These are phyloP conservation scores for Glycyrrhiza uralensis DNA, from an alignment of 306 rosid species.

Conservation along the genomic window DNA sequence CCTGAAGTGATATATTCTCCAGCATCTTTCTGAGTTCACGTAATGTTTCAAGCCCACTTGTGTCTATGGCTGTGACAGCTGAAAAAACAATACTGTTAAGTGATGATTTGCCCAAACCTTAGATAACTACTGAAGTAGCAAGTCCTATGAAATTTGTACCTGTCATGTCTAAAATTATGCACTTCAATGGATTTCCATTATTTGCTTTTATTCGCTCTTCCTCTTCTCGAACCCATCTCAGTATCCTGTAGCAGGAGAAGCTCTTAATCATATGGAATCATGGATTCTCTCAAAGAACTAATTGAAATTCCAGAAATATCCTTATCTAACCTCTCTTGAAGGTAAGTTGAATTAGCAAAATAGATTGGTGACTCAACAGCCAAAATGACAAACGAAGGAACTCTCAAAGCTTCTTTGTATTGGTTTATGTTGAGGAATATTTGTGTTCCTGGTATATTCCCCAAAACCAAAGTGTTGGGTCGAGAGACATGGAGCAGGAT, in stretches of 20 bases:
- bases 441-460: constrained; percentile 83
- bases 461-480: constrained; percentile 77
- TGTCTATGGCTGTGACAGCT: constrained; percentile 88
- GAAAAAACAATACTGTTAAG: constrained; percentile 29
- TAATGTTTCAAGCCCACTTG: constrained; percentile 67
- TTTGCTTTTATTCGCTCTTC: constrained; percentile 64
- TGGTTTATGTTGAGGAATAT: constrained; percentile 64
- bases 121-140: background rate
- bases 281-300: background rate
- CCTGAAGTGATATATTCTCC: constrained; percentile 67
- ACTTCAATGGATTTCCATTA: constrained; percentile 48
- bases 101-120: background rate
- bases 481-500: constrained; percentile 85
- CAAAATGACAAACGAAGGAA: constrained; percentile 82
- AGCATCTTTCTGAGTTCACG: constrained; percentile 63
- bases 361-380: constrained; percentile 85
- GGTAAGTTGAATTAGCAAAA: constrained; percentile 89
- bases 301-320: background rate
- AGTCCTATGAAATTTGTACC: constrained; percentile 42
- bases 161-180: constrained; percentile 83
- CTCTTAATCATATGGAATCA: constrained; percentile 26
- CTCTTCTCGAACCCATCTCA: constrained; percentile 92
- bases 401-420: constrained; percentile 70
- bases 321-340: constrained; percentile 77
- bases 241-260: constrained; percentile 47